Evolutionary conservation across 129 eudicot genomes (phyloP).

Genomic region (Flaveria robusta): DNA sequence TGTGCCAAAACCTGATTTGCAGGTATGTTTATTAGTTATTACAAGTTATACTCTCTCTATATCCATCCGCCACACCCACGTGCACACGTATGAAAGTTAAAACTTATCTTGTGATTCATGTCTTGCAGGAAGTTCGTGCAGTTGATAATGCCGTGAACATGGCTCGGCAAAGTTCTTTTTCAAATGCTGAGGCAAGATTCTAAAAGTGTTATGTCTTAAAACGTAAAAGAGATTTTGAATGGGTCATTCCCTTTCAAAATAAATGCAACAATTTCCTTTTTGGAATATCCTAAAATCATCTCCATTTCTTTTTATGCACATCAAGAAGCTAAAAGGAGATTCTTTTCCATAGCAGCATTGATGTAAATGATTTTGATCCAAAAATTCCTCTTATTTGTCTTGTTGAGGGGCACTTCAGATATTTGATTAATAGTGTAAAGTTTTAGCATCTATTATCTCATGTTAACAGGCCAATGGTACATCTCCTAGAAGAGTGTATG

Average conservation of each 20-base stretch:
- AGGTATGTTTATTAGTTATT: constrained; percentile 43
- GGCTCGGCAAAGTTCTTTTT: constrained; percentile 40
- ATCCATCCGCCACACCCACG: too few relatives aligned
- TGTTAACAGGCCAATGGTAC: constrained; percentile 52
- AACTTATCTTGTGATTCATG: constrained; percentile 23
- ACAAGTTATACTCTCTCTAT: background rate
- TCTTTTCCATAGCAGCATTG: background rate
- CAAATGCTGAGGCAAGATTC: constrained; percentile 46
- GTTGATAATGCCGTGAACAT: constrained; percentile 55
- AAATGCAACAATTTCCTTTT: background rate
- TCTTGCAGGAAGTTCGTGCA: constrained; percentile 55
- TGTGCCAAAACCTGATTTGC: constrained; percentile 52
- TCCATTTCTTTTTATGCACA: background rate
- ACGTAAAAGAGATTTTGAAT: background rate
- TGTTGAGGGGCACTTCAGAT: background rate
- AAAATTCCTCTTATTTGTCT: background rate
- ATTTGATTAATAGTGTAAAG: background rate
- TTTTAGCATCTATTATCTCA: background rate
- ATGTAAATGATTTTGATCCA: constrained; percentile 7
- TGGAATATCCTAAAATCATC: constrained; percentile 1
- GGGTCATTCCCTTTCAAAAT: background rate
- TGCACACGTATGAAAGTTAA: background rate
- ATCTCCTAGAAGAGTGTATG: constrained; percentile 73
- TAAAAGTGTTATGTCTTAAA: background rate
- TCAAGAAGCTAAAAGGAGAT: background rate